These are phyloP conservation scores for Kwoniella shandongensis DNA, from an alignment of 768 basidiomycete species.

Conservation along the genomic window DNA sequence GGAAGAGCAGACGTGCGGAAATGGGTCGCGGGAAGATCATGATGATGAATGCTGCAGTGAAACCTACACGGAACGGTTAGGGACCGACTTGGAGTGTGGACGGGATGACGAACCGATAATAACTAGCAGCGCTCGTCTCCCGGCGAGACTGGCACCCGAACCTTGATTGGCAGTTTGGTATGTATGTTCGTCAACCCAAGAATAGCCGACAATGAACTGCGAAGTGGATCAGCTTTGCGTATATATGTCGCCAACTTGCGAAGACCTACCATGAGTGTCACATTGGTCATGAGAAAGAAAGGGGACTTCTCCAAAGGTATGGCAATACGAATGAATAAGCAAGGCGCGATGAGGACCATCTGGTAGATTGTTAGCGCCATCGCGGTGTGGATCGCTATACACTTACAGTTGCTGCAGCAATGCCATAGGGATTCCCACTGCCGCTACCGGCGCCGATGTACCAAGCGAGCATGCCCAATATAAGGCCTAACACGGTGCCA, in stretches of 20 bases:
- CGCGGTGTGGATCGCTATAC: not conserved
- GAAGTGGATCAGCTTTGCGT: not conserved
- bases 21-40: constrained; percentile 60
- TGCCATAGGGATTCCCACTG: constrained; percentile 61
- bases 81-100: not conserved
- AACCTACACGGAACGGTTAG: constrained; percentile 49
- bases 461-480: constrained; percentile 51
- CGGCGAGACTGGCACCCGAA: constrained; percentile 60
- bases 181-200: constrained; percentile 62
- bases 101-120: constrained; percentile 56
- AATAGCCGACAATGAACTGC: constrained; percentile 61
- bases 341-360: constrained; percentile 58
- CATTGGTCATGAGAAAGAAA: constrained; percentile 48
- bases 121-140: constrained; percentile 60
- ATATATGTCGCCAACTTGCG: no score
- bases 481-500: constrained; percentile 43
- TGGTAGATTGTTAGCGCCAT: constrained; percentile 7
- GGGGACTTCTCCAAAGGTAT: constrained; percentile 51
- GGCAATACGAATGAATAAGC: constrained; percentile 60
- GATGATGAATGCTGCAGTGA: constrained; percentile 60
- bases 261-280: constrained; percentile 55
- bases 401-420: constrained; percentile 57
- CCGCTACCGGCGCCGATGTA: constrained; percentile 56
- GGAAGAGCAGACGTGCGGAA: constrained; percentile 59
- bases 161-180: constrained; percentile 59